phyloP scores from a whole-genome alignment of 495 filamentous ascomycete species.

The Beverwykella pulmonaria region DNA sequence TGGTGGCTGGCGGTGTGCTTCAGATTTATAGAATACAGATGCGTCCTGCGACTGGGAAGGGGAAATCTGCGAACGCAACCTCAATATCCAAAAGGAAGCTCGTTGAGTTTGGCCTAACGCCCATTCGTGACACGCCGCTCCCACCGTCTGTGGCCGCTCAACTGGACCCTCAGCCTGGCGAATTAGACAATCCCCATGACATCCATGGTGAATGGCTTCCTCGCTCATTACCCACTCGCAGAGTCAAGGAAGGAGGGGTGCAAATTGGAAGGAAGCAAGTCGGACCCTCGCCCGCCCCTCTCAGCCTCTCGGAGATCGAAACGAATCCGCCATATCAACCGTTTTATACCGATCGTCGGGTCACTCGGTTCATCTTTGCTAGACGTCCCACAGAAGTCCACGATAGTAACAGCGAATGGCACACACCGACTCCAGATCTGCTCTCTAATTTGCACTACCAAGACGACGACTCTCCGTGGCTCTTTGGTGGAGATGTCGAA shows the following conservation, averaged over 20 bases:
- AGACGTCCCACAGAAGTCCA: conserved; percentile 5
- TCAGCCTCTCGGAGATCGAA: conserved; percentile 89
- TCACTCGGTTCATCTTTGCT: conserved; percentile 67
- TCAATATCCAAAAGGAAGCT: conserved; percentile 38
- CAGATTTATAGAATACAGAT: conserved; percentile 36
- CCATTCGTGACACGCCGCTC: conserved; percentile 27
- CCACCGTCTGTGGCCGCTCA: conserved; percentile 30
- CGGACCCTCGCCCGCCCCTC: conserved; percentile 21
- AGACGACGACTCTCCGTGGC: conserved; percentile 58
- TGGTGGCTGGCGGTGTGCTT: conserved; percentile 39
- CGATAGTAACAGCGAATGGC: conserved; percentile 30
- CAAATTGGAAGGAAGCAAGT: conserved; percentile 1
- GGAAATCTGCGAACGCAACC: conserved; percentile 32
- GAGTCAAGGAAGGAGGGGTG: conserved; percentile 4
- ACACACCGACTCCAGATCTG: conserved; percentile 25
- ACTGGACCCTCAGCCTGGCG: conserved; percentile 16
- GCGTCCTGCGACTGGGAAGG: conserved; percentile 31
- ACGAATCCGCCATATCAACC: conserved; percentile 88
- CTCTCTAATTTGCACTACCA: conserved; percentile 37
- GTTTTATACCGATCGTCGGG: conserved; percentile 83
- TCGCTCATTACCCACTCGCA: conserved; percentile 25
- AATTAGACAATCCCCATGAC: conserved; percentile 15
- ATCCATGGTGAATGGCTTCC: conserved; percentile 38
- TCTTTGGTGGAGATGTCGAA: conserved; percentile 69
- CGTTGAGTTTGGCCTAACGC: conserved; percentile 33